Percentiles rank a stretch among this genome's conserved stretches.
These are phyloP conservation scores for Ananas comosus DNA, from an alignment of 176 grass and related monocot species.

Conservation along the genomic window DNA sequence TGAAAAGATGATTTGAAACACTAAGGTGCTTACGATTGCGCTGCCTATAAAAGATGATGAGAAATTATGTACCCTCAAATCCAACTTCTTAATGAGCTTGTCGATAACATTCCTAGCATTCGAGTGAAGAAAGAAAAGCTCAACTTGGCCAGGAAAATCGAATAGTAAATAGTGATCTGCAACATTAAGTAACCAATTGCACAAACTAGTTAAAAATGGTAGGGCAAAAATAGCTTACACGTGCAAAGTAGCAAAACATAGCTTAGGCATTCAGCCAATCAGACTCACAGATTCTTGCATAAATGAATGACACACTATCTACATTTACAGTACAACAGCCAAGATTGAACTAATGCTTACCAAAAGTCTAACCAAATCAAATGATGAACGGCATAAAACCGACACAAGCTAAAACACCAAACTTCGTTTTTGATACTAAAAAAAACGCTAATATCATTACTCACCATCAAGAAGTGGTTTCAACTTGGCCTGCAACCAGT, in stretches of 20 bases:
- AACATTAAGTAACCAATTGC: conserved; percentile 8
- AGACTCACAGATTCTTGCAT: neutral
- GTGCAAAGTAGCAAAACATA: neutral
- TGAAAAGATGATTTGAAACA: conserved; percentile 9
- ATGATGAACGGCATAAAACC: neutral
- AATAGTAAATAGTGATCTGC: conserved; percentile 95
- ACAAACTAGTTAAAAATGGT: conserved; percentile 6
- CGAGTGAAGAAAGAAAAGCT: conserved; percentile 96
- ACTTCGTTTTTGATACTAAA: neutral
- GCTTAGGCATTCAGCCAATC: no score
- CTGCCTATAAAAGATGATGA: neutral
- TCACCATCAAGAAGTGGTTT: conserved; percentile 84
- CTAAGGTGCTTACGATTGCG: conserved; percentile 6
- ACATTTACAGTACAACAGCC: neutral
- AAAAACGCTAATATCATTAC: neutral
- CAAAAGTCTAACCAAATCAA: neutral
- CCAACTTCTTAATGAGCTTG: conserved; percentile 71
- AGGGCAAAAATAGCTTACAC: conserved; percentile 1
- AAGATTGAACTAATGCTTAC: neutral
- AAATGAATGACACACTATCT: neutral
- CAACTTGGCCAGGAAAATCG: conserved; percentile 98
- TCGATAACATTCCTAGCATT: conserved; percentile 62
- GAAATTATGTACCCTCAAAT: conserved; percentile 53
- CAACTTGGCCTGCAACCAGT: conserved; percentile 78
- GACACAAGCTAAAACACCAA: neutral